A percentile compares a stretch with the other conserved stretches of the same genome.
phyloP scores from a whole-genome alignment of 805 yeast genomes.

The Candida broadrunensis region DNA sequence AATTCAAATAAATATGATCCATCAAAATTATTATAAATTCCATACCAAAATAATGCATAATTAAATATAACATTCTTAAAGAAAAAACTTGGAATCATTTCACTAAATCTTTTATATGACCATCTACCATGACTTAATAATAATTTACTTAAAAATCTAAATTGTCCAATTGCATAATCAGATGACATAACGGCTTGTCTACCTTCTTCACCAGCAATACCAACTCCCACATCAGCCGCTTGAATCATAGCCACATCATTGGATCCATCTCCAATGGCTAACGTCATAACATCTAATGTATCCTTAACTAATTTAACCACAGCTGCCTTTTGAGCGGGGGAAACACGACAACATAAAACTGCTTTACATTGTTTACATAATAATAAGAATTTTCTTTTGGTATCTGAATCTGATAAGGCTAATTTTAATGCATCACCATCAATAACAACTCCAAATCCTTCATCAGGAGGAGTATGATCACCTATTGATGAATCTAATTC shows the following conservation, averaged over 20 bases:
- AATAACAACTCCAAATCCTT: constrained; percentile 65
- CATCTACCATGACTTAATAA: constrained; percentile 80
- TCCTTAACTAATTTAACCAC: constrained; percentile 78
- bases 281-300: constrained; percentile 73
- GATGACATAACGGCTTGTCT: constrained; percentile 87
- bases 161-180: constrained; percentile 83
- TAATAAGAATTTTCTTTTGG: constrained; percentile 58
- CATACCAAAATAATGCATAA: constrained; percentile 75
- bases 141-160: constrained; percentile 65
- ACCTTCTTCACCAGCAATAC: constrained; percentile 92
- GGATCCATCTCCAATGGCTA: constrained; percentile 87
- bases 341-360: constrained; percentile 82
- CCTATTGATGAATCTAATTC: constrained; percentile 53
- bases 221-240: constrained; percentile 84
- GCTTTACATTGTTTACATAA: constrained; percentile 79
- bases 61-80: constrained; percentile 77
- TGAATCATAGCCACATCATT: constrained; percentile 92
- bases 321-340: constrained; percentile 85
- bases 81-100: constrained; percentile 81
- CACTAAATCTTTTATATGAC: constrained; percentile 79
- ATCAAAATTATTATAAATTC: constrained; percentile 70
- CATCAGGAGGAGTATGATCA: constrained; percentile 65
- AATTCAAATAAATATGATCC: constrained; percentile 78
- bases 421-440: constrained; percentile 75
- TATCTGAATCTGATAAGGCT: constrained; percentile 35